phyloP scores from a whole-genome alignment of 2,329 filamentous ascomycete species.

The Fusarium sp. region DNA sequence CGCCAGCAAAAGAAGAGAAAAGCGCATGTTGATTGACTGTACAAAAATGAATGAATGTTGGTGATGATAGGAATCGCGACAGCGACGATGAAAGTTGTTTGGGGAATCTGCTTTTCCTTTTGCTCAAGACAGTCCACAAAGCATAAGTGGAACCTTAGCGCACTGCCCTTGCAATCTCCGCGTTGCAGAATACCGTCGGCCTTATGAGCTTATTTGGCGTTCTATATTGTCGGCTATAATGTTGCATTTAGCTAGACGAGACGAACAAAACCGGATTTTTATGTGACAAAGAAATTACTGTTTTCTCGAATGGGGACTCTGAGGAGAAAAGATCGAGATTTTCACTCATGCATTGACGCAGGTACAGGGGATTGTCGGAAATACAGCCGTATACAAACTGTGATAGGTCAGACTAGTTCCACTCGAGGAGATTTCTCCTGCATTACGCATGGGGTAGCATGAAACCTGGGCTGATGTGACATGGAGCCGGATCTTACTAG shows the following conservation, averaged over 20 bases:
- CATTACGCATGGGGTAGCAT: slow-evolving; percentile 16
- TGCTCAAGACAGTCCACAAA: not conserved
- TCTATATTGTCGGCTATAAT: slow-evolving; percentile 10
- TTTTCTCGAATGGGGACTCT: not conserved
- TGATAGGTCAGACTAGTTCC: not conserved
- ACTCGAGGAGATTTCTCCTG: slow-evolving; percentile 12
- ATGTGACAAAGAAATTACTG: slow-evolving; percentile 6
- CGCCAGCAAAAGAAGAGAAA: slow-evolving; percentile 16
- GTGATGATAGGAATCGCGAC: not conserved
- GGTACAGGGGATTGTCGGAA: slow-evolving; percentile 2
- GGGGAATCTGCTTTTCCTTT: not conserved
- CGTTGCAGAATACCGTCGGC: not conserved
- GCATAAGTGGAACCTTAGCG: slow-evolving; percentile 12
- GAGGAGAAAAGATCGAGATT: slow-evolving; percentile 19
- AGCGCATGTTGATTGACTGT: slow-evolving; percentile 25
- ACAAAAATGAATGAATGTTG: too few species aligned
- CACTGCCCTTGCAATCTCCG: slow-evolving; percentile 21
- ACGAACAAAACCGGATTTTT: slow-evolving; percentile 16
- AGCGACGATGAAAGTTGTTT: not conserved
- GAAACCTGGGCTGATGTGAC: slow-evolving; percentile 1
- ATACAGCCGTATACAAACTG: not conserved
- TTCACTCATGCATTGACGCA: slow-evolving; percentile 18
- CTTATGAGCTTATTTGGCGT: slow-evolving; percentile 9
- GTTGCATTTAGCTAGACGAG: not conserved
- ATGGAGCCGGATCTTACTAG: slow-evolving; percentile 6